Evolutionary conservation across 139 green algal genomes (phyloP), one percentile per base, ranked within the genome.

Genomic region (Picochlorum sp.): DNA sequence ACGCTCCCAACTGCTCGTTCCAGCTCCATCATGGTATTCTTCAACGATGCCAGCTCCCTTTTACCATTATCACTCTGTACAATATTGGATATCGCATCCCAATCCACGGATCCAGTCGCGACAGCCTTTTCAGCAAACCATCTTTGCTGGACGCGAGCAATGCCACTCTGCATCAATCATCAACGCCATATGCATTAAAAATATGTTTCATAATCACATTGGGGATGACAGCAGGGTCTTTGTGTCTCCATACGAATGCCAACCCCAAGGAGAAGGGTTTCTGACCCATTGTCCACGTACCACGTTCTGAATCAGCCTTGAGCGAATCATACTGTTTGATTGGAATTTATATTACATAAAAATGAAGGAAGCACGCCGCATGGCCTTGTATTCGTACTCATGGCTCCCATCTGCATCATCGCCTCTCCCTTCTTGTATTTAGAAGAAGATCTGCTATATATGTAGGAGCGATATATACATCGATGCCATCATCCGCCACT

Each of bases 401-500:
- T 30, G 28, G 4, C 45, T 15, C 50, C 50, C 50, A 26, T 57
- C 16, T 26, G 20, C 4, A 26, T 15, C 23, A 15, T 57, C 10
- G 50, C 23, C 15, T 57, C 23, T 57, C 16, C 23, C 15, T 6
- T 13, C 5, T 13, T 51, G 45, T 51, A 18, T 51, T 18, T 0
- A 51, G 16, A 51, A n/a, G n/a, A n/a, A 15, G 16, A 15, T 15
- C 45, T 20, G 14, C 24, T 28, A 28, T 26, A 28, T 28, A 28
- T 28, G n/a, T n/a, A n/a, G n/a, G n/a, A n/a, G n/a, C n/a, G n/a
- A n/a, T n/a, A n/a, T n/a, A n/a, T n/a, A n/a, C 24, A 28, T 2
- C 24, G 47, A 41, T 41, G 34, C 8, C 34, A 41, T 81, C 49
- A 93, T 1, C 86, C 86, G 16, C 86, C 86, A 38, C 81, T 90